Evolutionary conservation across 129 eudicot species (phyloP).

Genomic region (Flaveria bidentis): DNA sequence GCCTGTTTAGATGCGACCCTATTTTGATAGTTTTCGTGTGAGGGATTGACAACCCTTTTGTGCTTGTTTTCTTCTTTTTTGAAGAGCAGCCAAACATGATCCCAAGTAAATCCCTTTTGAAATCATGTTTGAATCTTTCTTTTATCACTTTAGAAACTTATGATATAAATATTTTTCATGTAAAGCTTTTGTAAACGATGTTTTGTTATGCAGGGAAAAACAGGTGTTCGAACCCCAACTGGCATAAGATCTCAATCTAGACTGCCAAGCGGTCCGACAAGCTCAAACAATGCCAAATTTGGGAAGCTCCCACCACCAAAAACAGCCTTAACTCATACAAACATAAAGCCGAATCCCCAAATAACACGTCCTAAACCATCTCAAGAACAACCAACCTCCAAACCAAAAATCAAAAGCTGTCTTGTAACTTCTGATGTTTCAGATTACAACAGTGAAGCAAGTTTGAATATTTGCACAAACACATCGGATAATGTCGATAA

Average conservation of each 20-base stretch:
- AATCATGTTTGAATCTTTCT: background rate
- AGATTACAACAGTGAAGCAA: conserved; percentile 18
- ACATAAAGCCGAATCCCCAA: conserved; percentile 35
- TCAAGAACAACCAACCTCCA: conserved; percentile 33
- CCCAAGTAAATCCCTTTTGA: background rate
- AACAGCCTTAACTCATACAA: conserved; percentile 29
- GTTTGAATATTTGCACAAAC: conserved; percentile 11
- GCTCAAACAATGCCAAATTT: background rate
- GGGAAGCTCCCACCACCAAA: conserved; percentile 11
- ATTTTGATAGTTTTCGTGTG: background rate
- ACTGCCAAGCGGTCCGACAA: background rate
- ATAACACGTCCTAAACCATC: conserved; percentile 25
- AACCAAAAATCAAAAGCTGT: conserved; percentile 21
- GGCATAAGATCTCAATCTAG: conserved; percentile 9
- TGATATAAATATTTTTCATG: background rate
- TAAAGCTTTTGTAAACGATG: background rate
- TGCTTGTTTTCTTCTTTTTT: background rate
- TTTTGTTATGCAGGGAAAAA: conserved; percentile 16
- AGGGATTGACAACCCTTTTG: too few species aligned
- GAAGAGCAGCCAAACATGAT: background rate
- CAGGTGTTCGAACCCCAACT: conserved; percentile 13
- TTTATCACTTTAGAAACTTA: background rate
- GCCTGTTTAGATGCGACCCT: background rate
- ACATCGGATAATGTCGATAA: background rate
- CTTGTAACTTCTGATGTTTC: conserved; percentile 26